Conservation (phyloP, 2,329 filamentous ascomycete genomes). For the Coniochaeta pulveracea region DNA sequence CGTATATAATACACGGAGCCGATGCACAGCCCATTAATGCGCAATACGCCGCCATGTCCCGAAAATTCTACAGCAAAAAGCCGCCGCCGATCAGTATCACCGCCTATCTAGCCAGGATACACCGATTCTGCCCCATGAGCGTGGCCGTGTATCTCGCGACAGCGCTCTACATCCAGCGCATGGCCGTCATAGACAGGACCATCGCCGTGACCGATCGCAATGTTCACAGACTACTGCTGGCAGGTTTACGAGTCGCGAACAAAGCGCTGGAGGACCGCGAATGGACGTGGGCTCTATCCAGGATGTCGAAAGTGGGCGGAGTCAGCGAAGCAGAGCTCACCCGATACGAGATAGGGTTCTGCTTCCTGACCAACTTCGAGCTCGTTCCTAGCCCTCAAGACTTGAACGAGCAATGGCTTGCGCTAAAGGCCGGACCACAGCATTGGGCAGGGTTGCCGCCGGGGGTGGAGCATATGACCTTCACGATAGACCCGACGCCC, state of each 20-base stretch:
- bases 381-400: constrained; percentile 51
- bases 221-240: constrained; percentile 75
- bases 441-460: constrained; percentile 1
- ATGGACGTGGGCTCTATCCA: constrained; percentile 58
- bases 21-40: constrained; percentile 62
- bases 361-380: constrained; percentile 77
- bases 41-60: constrained; percentile 76
- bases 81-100: constrained; percentile 73
- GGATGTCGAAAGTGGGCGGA: constrained; percentile 79
- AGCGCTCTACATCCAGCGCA: constrained; percentile 73
- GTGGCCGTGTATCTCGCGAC: constrained; percentile 88
- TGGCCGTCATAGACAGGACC: constrained; percentile 65
- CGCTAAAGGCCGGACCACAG: constrained; percentile 30
- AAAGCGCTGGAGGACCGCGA: constrained; percentile 91
- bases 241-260: constrained; percentile 76
- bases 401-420: constrained; percentile 55
- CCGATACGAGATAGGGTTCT: constrained; percentile 79
- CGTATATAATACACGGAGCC: constrained; percentile 52
- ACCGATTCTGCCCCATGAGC: constrained; percentile 87
- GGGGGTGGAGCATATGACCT: not conserved
- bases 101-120: constrained; percentile 77
- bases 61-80: constrained; percentile 87
- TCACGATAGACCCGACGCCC: not conserved
- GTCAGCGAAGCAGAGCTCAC: constrained; percentile 74
- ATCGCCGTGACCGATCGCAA: constrained; percentile 77